A percentile compares a stretch with the other conserved stretches of the same genome.
Conservation (phyloP, 75 land plant species). For the Picea glauca region DNA sequence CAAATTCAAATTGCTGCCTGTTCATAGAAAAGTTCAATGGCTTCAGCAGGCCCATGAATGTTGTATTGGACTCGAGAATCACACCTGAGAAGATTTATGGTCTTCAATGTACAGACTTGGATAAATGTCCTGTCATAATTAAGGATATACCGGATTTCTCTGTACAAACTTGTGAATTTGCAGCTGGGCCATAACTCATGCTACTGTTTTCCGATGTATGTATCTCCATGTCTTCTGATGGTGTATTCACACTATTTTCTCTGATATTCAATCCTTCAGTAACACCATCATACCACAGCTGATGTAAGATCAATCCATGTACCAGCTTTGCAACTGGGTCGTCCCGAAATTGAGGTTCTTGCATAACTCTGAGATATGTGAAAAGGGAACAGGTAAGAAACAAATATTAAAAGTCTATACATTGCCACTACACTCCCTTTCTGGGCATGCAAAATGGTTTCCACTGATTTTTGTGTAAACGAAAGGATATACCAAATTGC, state of each 20-base stretch:
- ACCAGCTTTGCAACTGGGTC: conserved; percentile 1
- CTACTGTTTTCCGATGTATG: neutral
- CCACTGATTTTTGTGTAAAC: no score
- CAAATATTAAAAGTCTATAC: neutral
- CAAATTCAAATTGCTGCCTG: no score
- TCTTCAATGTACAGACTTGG: no score
- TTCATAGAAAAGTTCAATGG: no score
- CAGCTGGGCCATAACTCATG: neutral
- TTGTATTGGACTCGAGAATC: no score
- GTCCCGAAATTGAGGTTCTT: neutral
- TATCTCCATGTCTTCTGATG: neutral
- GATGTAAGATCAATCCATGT: neutral
- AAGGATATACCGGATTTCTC: no score
- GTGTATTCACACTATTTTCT: neutral
- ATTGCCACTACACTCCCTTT: no score
- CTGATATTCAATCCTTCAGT: neutral
- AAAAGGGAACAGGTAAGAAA: neutral
- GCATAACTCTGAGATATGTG: neutral
- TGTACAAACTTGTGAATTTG: neutral
- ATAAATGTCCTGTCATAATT: no score
- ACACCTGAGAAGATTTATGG: no score
- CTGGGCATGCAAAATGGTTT: no score
- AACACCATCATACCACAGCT: conserved; percentile 3
- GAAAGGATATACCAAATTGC: no score
- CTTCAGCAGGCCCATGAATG: no score